A percentile compares a stretch with the other conserved stretches of the same genome.
These are phyloP conservation scores for Trichophyton rubrum DNA, from an alignment of 2,329 filamentous ascomycete species.

Conservation along the genomic window DNA sequence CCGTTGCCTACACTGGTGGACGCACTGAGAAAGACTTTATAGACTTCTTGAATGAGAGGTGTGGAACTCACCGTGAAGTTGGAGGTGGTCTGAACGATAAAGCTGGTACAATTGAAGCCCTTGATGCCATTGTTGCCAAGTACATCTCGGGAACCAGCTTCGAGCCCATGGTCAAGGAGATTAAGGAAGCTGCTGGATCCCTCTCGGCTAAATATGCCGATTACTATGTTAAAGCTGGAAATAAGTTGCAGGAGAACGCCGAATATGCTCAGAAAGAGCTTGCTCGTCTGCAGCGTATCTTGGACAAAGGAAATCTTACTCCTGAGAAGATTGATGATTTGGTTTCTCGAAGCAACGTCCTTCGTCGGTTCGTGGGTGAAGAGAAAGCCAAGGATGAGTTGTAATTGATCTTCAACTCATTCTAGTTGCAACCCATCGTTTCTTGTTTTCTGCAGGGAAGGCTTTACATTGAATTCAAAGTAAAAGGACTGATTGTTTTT, in stretches of 20 bases:
- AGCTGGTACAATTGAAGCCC: conserved; percentile 68
- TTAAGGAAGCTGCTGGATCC: conserved; percentile 55
- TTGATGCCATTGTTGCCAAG: conserved; percentile 66
- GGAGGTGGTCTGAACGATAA: conserved; percentile 67
- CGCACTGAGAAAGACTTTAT: conserved; percentile 67
- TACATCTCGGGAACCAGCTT: conserved; percentile 48
- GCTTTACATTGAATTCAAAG: too few relatives aligned
- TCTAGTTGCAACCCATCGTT: neutral
- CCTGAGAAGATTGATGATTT: conserved; percentile 82
- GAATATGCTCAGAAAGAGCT: conserved; percentile 78
- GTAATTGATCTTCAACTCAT: conserved; percentile 31
- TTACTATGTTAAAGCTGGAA: conserved; percentile 87
- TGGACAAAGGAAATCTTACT: conserved; percentile 76
- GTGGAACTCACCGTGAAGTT: conserved; percentile 69
- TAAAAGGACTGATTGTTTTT: neutral
- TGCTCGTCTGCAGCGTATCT: conserved; percentile 61
- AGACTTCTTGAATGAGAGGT: conserved; percentile 73
- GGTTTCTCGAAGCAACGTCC: conserved; percentile 72
- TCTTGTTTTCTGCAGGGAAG: too few relatives aligned
- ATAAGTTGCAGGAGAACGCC: conserved; percentile 68
- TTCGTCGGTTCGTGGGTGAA: conserved; percentile 59
- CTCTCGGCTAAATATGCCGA: conserved; percentile 72
- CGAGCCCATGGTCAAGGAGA: conserved; percentile 54
- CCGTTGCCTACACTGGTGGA: conserved; percentile 59
- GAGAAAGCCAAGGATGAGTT: conserved; percentile 52